Conservation (phyloP, 2,329 filamentous ascomycete genomes). For the Ceratocystis smalleyi region DNA sequence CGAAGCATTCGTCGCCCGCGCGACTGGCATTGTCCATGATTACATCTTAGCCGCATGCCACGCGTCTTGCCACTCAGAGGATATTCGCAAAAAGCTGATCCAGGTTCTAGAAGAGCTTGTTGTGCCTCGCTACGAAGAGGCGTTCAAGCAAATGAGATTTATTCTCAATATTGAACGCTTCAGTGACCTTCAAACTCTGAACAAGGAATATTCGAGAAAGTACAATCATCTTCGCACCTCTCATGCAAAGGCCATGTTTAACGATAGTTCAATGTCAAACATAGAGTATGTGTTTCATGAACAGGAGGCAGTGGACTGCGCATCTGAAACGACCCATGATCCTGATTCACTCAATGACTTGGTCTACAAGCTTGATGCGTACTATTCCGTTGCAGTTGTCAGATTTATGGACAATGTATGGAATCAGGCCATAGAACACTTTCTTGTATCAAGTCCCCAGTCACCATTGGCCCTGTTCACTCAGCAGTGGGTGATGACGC, state of each 20-base stretch:
- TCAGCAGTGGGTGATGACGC: constrained; percentile 22
- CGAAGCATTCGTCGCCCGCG: constrained; percentile 20
- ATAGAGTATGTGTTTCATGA: no score
- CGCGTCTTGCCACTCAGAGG: constrained; percentile 18
- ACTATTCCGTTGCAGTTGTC: constrained; percentile 24
- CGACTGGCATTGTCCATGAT: constrained; percentile 22
- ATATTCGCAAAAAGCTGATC: constrained; percentile 18
- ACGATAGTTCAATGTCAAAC: no score
- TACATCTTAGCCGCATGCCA: constrained; percentile 21
- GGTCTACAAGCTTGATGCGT: constrained; percentile 23
- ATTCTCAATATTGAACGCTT: constrained; percentile 22
- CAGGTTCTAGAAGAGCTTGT: constrained; percentile 19
- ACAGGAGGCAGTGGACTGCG: no score
- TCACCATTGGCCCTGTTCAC: constrained; percentile 23
- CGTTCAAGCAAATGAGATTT: constrained; percentile 20
- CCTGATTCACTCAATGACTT: constrained; percentile 21
- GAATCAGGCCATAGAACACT: constrained; percentile 22
- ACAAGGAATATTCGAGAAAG: constrained; percentile 10
- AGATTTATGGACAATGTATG: constrained; percentile 26
- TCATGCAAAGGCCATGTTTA: no score
- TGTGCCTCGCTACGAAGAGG: constrained; percentile 19
- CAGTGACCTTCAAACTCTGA: constrained; percentile 23
- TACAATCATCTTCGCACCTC: neutral
- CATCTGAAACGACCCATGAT: neutral
- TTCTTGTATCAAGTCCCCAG: constrained; percentile 20